A percentile compares a stretch with the other conserved stretches of the same genome.
These are phyloP conservation scores for Lindgomyces ingoldianus DNA, from an alignment of 495 filamentous ascomycete species.

Conservation along the genomic window DNA sequence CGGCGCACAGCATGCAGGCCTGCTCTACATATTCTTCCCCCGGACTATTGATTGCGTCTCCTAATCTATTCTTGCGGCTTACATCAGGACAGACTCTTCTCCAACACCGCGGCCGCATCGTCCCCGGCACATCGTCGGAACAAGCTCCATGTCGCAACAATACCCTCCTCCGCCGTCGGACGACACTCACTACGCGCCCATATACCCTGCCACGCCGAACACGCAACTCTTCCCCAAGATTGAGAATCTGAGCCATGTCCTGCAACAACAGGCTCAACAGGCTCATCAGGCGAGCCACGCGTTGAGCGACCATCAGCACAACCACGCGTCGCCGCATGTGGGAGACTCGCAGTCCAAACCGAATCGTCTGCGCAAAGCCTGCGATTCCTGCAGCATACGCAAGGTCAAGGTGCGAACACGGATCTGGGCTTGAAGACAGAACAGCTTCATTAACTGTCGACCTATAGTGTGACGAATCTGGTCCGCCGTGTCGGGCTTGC, in stretches of 20 bases:
- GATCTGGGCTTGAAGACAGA: not conserved
- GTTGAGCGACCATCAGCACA: slow-evolving; percentile 24
- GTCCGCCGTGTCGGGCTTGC: slow-evolving; percentile 80
- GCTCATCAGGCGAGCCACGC: slow-evolving; percentile 36
- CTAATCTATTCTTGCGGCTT: too few relatives aligned
- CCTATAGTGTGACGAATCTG: slow-evolving; percentile 81
- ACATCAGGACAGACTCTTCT: not conserved
- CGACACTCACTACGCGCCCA: slow-evolving; percentile 33
- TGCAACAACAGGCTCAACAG: too few relatives aligned
- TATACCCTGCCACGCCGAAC: slow-evolving; percentile 30
- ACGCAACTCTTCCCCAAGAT: slow-evolving; percentile 16
- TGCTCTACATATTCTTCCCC: too few relatives aligned
- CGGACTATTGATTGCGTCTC: too few relatives aligned
- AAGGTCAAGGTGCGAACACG: slow-evolving; percentile 40
- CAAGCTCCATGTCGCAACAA: slow-evolving; percentile 23
- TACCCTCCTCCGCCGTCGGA: slow-evolving; percentile 25
- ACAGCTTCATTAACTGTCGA: slow-evolving; percentile 13
- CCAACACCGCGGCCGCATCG: not conserved
- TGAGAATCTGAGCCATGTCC: too few relatives aligned
- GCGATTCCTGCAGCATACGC: slow-evolving; percentile 41
- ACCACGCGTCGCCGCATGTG: slow-evolving; percentile 4
- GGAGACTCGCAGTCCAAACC: slow-evolving; percentile 22
- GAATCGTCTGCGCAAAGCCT: slow-evolving; percentile 39
- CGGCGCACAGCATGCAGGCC: too few relatives aligned
- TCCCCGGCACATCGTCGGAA: not conserved